Evolutionary conservation across 2,329 filamentous ascomycete species (phyloP).

Genomic region (Tympanopsis confertula): DNA sequence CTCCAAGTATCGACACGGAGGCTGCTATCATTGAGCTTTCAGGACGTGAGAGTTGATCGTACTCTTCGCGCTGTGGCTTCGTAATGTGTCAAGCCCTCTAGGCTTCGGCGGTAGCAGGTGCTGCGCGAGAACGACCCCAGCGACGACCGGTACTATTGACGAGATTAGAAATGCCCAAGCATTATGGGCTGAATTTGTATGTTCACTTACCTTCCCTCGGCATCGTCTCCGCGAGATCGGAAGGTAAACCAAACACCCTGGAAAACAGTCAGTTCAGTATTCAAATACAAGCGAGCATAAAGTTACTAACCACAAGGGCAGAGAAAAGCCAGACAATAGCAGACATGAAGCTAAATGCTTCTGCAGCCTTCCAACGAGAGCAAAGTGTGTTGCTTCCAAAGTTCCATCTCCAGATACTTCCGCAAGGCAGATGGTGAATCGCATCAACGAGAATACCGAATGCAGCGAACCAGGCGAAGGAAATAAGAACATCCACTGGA

Average conservation of each 20-base stretch:
- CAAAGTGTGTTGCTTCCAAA: not conserved
- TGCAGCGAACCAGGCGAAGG: conserved; percentile 1
- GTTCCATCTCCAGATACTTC: not conserved
- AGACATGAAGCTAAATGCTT: not conserved
- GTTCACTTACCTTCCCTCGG: not conserved
- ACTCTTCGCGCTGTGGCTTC: no score
- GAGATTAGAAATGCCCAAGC: no score
- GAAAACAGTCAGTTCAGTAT: not conserved
- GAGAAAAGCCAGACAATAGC: not conserved
- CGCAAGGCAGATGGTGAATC: not conserved
- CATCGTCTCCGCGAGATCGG: not conserved
- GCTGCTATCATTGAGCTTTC: no score
- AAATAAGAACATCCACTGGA: not conserved
- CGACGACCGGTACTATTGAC: not conserved
- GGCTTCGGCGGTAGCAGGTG: no score
- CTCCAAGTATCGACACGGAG: no score
- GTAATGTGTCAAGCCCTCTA: no score
- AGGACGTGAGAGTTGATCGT: no score
- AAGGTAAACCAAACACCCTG: conserved; percentile 1
- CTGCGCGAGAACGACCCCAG: not conserved
- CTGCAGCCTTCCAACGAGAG: not conserved
- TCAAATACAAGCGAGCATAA: not conserved
- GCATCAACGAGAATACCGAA: conserved; percentile 1
- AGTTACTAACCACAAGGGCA: not conserved
- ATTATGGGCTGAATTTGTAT: not conserved